These are phyloP conservation scores for Metschnikowia koreensis DNA, from an alignment of 805 yeast genomes.

Conservation along the genomic window DNA sequence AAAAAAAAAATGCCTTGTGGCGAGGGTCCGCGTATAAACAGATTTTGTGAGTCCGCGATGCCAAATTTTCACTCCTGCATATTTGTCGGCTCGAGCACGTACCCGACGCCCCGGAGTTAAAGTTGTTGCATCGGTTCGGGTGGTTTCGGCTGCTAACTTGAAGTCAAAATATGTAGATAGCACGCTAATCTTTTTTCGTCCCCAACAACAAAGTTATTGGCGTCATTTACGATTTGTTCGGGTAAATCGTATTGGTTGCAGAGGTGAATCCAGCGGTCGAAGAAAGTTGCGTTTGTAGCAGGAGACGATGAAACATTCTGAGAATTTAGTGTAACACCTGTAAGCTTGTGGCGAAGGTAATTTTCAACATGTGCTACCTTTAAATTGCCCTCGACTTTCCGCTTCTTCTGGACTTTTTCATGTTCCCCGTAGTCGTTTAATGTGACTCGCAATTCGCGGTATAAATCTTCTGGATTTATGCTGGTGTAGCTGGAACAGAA, in stretches of 20 bases:
- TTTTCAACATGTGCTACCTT: slow-evolving; percentile 28
- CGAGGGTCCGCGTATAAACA: background rate
- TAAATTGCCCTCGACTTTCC: slow-evolving; percentile 24
- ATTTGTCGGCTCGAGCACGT: background rate
- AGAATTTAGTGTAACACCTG: background rate
- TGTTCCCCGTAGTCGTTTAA: slow-evolving; percentile 27
- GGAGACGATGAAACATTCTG: background rate
- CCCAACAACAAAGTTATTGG: slow-evolving; percentile 38
- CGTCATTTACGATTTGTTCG: slow-evolving; percentile 22
- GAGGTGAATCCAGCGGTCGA: slow-evolving; percentile 31
- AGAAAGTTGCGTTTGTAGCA: slow-evolving; percentile 7
- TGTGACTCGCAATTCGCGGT: slow-evolving; percentile 27
- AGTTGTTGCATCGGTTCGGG: slow-evolving; percentile 1
- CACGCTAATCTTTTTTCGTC: slow-evolving; percentile 36
- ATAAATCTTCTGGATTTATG: slow-evolving; percentile 21
- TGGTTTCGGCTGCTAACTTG: background rate
- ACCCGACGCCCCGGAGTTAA: background rate
- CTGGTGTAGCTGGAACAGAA: slow-evolving; percentile 5
- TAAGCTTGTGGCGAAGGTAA: slow-evolving; percentile 15
- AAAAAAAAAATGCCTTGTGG: background rate
- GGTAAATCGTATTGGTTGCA: slow-evolving; percentile 24
- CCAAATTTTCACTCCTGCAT: background rate
- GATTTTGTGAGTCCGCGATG: background rate
- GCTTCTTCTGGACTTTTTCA: slow-evolving; percentile 27
- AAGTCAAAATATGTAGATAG: slow-evolving; percentile 18